Evolutionary conservation across 345 rosid species (phyloP).

Genomic region (Syzygium aromaticum): DNA sequence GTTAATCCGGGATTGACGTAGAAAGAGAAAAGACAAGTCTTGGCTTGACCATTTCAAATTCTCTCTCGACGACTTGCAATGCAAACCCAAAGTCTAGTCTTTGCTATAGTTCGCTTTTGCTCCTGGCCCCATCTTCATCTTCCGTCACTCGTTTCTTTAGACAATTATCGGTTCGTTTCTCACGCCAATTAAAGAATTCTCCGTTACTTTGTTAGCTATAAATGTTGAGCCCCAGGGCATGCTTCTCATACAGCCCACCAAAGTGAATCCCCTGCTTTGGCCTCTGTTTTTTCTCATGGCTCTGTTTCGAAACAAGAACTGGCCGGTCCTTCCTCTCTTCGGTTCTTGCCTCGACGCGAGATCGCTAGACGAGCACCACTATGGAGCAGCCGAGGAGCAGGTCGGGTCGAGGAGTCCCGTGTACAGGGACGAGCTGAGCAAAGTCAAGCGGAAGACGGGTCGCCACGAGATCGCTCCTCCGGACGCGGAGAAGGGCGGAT

Average conservation of each 20-base stretch:
- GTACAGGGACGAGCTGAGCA: constrained; percentile 19
- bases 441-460: not conserved
- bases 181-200: too few relatives aligned
- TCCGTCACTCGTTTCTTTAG: not conserved
- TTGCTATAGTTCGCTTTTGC: not conserved
- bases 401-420: not conserved
- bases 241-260: not conserved
- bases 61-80: too few relatives aligned
- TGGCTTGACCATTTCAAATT: too few relatives aligned
- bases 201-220: not conserved
- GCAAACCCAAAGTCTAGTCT: not conserved
- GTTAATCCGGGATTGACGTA: not conserved
- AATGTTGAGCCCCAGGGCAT: not conserved
- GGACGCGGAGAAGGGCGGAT: constrained; percentile 1
- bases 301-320: not conserved
- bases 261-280: not conserved
- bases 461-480: constrained; percentile 10
- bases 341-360: not conserved
- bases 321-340: not conserved
- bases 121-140: not conserved
- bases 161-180: not conserved
- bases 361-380: not conserved
- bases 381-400: not conserved
- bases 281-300: not conserved
- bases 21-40: not conserved